Conservation (phyloP, 306 rosid genomes). For the Gillenia trifoliata region DNA sequence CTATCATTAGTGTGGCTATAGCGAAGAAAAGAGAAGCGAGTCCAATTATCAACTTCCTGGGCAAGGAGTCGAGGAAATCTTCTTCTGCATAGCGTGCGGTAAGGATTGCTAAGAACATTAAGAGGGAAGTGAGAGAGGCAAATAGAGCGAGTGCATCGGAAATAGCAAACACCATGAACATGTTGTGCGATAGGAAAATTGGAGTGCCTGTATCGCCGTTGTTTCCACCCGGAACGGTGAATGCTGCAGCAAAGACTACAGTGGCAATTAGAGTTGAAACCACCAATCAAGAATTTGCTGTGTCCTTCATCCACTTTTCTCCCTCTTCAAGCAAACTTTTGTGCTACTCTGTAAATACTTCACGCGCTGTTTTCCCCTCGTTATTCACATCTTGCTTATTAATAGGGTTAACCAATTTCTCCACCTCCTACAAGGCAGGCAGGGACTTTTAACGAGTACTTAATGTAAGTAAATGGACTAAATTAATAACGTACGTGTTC, state of each 20-base stretch:
- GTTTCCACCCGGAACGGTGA: conserved; percentile 50
- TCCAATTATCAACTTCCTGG: background rate
- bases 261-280: conserved; percentile 54
- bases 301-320: conserved; percentile 55
- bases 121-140: background rate
- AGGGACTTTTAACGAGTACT: too few relatives aligned
- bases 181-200: background rate
- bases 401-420: conserved; percentile 40
- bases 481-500: too few relatives aligned
- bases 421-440: conserved; percentile 32
- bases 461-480: too few relatives aligned
- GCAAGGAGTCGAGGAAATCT: background rate
- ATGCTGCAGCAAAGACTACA: conserved; percentile 35
- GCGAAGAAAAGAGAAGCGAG: background rate
- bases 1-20: background rate
- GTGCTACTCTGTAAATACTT: conserved; percentile 45
- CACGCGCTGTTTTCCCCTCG: conserved; percentile 40
- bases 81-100: background rate
- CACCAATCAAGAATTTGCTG: conserved; percentile 42
- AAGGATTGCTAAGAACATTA: background rate
- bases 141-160: background rate
- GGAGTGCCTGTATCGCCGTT: conserved; percentile 34
- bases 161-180: conserved; percentile 34
- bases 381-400: background rate
- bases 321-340: conserved; percentile 36